Evolutionary conservation across 2,329 filamentous ascomycete genomes (phyloP), one percentile per base, ranked within the genome.

Genomic region (Waltergamsia citrina): DNA sequence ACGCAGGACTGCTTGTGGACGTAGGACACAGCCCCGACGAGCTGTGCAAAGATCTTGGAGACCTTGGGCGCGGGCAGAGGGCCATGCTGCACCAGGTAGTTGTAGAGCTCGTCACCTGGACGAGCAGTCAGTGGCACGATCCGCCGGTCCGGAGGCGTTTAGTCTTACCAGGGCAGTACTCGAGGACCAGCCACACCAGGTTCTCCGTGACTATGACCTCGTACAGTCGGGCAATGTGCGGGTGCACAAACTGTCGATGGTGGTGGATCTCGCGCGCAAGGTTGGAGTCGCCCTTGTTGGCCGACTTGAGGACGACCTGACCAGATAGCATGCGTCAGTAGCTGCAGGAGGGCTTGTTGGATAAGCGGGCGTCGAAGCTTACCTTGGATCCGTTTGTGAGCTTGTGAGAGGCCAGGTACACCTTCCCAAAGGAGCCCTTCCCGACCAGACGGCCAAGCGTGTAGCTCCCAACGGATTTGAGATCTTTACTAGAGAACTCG

Each of bases 381-480:
- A 90, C 87, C 77, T 95, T 96, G 54, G 88, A 94, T 51, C 88
- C 90, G 78, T 95, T 95, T 51, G 86, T 96, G 58, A 98, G 85
- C 60, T 95, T 96, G 60, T 98, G 92, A 29, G 81, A 78, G 38
- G 90, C 92, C 38, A 98, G 71, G 59, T 98, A 98, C 50, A 98
- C 92, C 63, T 95, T 96, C 50, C 92, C 92, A 60, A 98, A 98
- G 43, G 88, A 95, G 38, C 92, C 92, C 56, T 96, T 98, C 45
- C 92, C 92, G 54, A 98, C 94, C 38, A 98, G 69, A 39, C 80
- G 80, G 29, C 92, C 92, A 37, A 98, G 73, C 23, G 80, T 81
- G 60, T 98, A 98, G 64, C 95, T 96, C 47, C 92, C 92, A 40
- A 98, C 92, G 35, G 81, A 85, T 51, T 83, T 81, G 45, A 98